Evolutionary conservation across 2,329 filamentous ascomycete genomes (phyloP), one percentile per base, ranked within the genome.

Genomic region (Neurospora sp.): DNA sequence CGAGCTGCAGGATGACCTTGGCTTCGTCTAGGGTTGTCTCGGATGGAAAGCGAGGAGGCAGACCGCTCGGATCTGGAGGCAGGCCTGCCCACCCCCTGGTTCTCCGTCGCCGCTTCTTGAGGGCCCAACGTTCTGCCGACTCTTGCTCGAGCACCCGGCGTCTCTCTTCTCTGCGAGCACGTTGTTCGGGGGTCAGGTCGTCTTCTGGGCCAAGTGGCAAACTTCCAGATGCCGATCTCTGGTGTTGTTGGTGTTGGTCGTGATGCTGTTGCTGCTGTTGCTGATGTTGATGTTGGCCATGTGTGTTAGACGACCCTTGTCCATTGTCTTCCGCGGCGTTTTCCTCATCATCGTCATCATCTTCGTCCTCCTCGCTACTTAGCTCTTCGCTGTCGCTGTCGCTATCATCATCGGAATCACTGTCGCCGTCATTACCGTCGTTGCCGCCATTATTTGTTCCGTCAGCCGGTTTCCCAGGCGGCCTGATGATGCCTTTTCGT

Each of bases 1-100:
- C 87, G 40, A 96, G 82, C 43, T 81, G 83, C 37, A 96, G 82
- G 71, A 89, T 90, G 12, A 84, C 84, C 76, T 93, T 92, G 76
- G 90, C 90, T 79, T 95, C 91, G 73, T 92, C 90, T 70, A 96
- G 86, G 0, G 92, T 94, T 12, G 91, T 94, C 78, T 96, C 92
- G 0, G 92, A 95, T 0, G 91, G 91, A 73, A 93, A 96, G 28
- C 92, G 87, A 15, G 90, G 89, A 23, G 89, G 87, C 23, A 62
- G 52, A 4, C 89, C 88, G 1, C 89, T 85, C 6, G 88, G 87
- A 76, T 92, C 90, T 43, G 89, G 85, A 15, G 90, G 88, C 36
- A 91, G 78, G 2, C 89, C 89, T 57, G 86, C 89, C 83, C 88
- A 91, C n/a, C 86, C 87, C 74, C 87, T 85, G 69, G 89, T 90